These are phyloP conservation scores for Corniculantispora saksenae DNA, from an alignment of 2,329 filamentous ascomycete species.

Conservation along the genomic window DNA sequence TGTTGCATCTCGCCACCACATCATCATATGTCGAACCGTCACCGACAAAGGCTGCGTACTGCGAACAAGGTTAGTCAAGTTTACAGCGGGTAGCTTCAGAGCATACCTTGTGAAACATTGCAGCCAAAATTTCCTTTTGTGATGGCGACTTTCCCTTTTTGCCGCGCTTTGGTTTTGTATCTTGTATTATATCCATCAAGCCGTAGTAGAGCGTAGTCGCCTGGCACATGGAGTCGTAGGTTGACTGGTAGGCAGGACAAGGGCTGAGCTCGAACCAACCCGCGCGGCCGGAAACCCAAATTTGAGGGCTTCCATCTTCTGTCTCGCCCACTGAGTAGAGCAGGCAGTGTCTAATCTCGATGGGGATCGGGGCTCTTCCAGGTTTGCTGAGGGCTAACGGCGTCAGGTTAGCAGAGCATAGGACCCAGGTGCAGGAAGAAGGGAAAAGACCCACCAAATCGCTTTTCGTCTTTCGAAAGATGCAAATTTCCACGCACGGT, in stretches of 20 bases:
- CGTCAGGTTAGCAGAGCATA: background rate
- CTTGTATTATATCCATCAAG: conserved; percentile 57
- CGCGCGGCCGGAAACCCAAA: conserved; percentile 61
- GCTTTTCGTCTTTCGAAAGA: conserved; percentile 43
- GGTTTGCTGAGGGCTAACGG: conserved; percentile 34
- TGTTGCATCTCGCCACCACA: conserved; percentile 45
- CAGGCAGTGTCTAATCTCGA: conserved; percentile 55
- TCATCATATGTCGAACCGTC: conserved; percentile 55
- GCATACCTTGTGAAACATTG: conserved; percentile 36
- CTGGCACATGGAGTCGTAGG: conserved; percentile 62
- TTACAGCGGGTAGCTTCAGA: background rate
- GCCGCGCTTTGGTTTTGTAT: conserved; percentile 32
- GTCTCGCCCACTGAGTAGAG: conserved; percentile 56
- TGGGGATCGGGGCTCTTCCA: conserved; percentile 33
- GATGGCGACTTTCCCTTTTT: conserved; percentile 31
- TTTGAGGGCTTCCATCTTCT: conserved; percentile 51
- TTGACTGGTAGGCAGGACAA: conserved; percentile 53
- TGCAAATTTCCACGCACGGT: conserved; percentile 61
- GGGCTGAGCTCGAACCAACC: conserved; percentile 72
- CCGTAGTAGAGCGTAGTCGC: conserved; percentile 66
- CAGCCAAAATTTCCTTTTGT: conserved; percentile 31
- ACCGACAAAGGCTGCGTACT: conserved; percentile 55
- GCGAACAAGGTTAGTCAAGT: background rate
- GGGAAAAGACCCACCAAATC: conserved; percentile 37
- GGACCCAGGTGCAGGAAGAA: no score